Base-by-base conservation (phyloP, 805 yeast species). In the Hermanozyma aechmeae region DNA sequence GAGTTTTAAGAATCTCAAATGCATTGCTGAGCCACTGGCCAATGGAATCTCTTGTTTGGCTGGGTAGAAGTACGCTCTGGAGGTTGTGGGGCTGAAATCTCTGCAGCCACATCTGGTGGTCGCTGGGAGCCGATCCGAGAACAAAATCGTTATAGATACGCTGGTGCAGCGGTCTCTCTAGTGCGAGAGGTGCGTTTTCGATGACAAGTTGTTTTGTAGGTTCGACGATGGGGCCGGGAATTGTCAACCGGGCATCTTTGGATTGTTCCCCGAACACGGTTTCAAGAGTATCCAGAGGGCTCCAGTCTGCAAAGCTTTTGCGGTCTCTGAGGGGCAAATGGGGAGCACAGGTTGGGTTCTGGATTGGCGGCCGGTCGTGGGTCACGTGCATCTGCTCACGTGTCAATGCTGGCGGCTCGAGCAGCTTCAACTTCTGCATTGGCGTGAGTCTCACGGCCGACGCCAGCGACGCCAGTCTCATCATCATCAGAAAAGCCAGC, bases 11-110 rank as follows among this genome's bases (percentile, higher is more conserved):
- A 16, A 50, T 49, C 3, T 32, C 34, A 33, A 68, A 71, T 2
- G 71, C 50, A 13, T 56, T 51, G 3, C 33, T 23, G 2, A 71
- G 36, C 76, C 76, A 71, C 8, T 38, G 31, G 15, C 45, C 41
- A 2, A 70, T 42, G 1, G 39, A 43, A 1, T 17, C 25, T 12
- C 49, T 46, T 13, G 49, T 42, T 1, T 36, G 27, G 1, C 32
- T 23, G 6, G 56, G 37, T 25, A 67, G 53, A 19, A 70, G 38
- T 23, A 67, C 50, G 6, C 63, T 57, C 2, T 40, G 35, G 15
- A 56, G 46, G 2, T 37, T 25, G 3, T 34, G 35, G 2, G 77
- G 76, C 30, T 50, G 53, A 39, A 68, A 69, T n/a, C 27, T 33
- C 17, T 32, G 40, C 51, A 40, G 38, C 64, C 68, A 33, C 61